phyloP scores from a whole-genome alignment of 345 rosid species.

The Ceriops tagal region DNA sequence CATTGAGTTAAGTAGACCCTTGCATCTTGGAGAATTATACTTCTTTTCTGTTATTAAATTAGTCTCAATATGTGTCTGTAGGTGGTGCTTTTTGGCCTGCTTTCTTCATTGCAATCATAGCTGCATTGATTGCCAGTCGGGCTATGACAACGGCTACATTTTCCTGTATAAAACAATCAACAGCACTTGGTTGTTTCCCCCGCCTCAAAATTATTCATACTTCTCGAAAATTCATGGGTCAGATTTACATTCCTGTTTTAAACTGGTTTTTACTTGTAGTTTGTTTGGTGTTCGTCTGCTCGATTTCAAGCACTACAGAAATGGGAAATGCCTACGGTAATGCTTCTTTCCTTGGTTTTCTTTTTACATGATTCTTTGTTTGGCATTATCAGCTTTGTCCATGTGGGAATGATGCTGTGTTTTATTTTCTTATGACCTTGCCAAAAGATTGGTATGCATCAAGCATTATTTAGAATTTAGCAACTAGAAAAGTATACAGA shows the following conservation, averaged over 20 bases:
- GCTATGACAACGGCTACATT: slow-evolving; percentile 99
- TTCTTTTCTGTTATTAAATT: slow-evolving; percentile 2
- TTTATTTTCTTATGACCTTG: neutral
- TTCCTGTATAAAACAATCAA: slow-evolving; percentile 97
- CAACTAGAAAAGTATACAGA: too few relatives aligned
- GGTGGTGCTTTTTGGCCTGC: slow-evolving; percentile 87
- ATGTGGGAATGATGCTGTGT: neutral
- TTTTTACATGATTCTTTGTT: neutral
- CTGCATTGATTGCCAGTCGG: slow-evolving; percentile 96
- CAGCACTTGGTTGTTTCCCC: slow-evolving; percentile 95
- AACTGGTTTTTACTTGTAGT: slow-evolving; percentile 96
- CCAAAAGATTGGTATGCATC: neutral
- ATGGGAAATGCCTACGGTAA: slow-evolving; percentile 99
- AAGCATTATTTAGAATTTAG: neutral
- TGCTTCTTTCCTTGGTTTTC: slow-evolving; percentile 19
- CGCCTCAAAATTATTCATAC: slow-evolving; percentile 97
- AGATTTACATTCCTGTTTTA: slow-evolving; percentile 97
- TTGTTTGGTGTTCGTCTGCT: slow-evolving; percentile 73
- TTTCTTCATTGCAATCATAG: slow-evolving; percentile 77
- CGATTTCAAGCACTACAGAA: slow-evolving; percentile 77
- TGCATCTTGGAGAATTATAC: slow-evolving; percentile 3
- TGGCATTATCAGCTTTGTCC: neutral
- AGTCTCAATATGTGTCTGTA: slow-evolving; percentile 33
- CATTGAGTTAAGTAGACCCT: slow-evolving; percentile 6
- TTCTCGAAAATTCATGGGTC: slow-evolving; percentile 98